phyloP scores from a whole-genome alignment of 805 yeast species.

The Metschnikowia lochheadii region DNA sequence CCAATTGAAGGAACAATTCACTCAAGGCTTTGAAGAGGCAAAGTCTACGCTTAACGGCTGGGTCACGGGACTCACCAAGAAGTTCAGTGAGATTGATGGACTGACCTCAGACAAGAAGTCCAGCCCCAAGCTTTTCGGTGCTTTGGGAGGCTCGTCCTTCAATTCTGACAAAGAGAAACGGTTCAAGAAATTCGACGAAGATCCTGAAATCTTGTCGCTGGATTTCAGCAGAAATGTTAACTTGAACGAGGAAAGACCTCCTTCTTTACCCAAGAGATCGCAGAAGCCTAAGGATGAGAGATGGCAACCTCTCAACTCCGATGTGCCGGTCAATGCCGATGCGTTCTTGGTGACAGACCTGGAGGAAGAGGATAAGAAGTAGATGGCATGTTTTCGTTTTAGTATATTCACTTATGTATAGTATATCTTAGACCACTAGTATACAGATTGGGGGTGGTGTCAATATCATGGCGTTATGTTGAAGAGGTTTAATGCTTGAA shows the following conservation, averaged over 20 bases:
- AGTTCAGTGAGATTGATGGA: conserved; percentile 22
- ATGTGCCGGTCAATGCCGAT: conserved; percentile 39
- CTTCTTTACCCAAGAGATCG: conserved; percentile 23
- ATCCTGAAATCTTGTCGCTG: conserved; percentile 48
- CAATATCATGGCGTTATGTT: conserved; percentile 8
- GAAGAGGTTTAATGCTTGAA: conserved; percentile 16
- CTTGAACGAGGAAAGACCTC: conserved; percentile 28
- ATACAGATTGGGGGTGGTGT: conserved; percentile 9
- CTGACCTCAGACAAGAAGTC: conserved; percentile 10
- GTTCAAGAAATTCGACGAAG: conserved; percentile 42
- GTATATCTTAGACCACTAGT: conserved; percentile 4
- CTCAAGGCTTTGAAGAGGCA: conserved; percentile 78
- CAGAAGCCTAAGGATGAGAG: conserved; percentile 16
- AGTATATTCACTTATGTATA: conserved; percentile 2
- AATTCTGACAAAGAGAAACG: conserved; percentile 22
- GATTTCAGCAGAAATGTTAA: conserved; percentile 47
- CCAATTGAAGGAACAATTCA: conserved; percentile 61
- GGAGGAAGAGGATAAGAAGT: conserved; percentile 36
- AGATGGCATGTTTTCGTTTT: background rate
- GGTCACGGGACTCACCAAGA: conserved; percentile 66
- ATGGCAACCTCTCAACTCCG: conserved; percentile 39
- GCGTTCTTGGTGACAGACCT: conserved; percentile 43
- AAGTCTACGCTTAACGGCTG: conserved; percentile 70
- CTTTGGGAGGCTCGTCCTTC: conserved; percentile 43
- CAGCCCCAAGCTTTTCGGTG: conserved; percentile 40